Base-by-base conservation (phyloP, 345 rosid genomes). In the Rubroshorea leprosula region DNA sequence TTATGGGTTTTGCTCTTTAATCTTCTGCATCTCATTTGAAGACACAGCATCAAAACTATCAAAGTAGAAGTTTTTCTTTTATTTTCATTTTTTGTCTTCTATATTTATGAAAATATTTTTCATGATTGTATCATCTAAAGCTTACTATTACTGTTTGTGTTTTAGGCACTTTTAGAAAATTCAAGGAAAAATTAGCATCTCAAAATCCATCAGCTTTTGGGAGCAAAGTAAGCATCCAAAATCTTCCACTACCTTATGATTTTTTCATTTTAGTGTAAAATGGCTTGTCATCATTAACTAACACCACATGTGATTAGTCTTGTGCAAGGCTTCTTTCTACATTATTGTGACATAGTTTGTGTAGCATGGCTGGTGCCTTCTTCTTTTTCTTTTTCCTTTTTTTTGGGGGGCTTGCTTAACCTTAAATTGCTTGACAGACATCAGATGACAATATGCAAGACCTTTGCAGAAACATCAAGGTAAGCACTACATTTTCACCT, bases 111-210 rank as follows among this genome's bases (percentile, higher is more conserved):
- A 35, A 4, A 13, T 35, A 27, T 6, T n/a, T 44, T 44, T 2
- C 47, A 44, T n/a, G 17, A 16, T 44, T 44, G 14, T 2, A 44
- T 44, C 14, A 44, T 44, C 47, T 44, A 44, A 44, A 10, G 2
- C 47, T 9, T 13, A 14, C 14, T 44, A 44, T 7, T 4, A 29
- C 35, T 29, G 4, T 29, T 4, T 29, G 35, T 44, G 47, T 56
- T 77, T 25, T 75, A 86, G 97, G 84, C 61, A 89, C 96, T 57
- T 89, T 77, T 61, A 83, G 89, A 73, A 87, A 83, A 68, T 89
- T 82, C 62, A 93, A 89, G 75, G 94, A 80, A 65, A 87, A 75
- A 68, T 21, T 80, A 64, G 78, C 54, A 48, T 63, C 85, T 41
- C 96, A 87, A 56, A 83, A 85, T 61, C 83, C 90, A 16, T 75